A percentile compares a stretch with the other conserved stretches of the same genome.
Evolutionary conservation across 202 grass and related monocot genomes (phyloP).

Genomic region (Hordeum pubiflorum): DNA sequence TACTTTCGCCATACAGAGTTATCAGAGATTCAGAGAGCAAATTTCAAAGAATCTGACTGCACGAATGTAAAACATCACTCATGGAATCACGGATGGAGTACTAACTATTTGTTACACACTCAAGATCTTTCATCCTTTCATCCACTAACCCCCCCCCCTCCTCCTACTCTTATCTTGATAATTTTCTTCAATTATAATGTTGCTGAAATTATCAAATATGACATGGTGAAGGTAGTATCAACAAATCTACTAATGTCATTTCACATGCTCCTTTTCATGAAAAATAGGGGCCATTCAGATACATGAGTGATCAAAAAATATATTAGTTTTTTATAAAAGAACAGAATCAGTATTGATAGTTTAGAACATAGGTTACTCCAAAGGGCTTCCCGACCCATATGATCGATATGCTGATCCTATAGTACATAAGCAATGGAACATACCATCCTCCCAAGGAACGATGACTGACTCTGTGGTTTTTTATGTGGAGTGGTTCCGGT

Average conservation of each 20-base stretch:
- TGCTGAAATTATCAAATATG: background rate
- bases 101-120: constrained; percentile 4
- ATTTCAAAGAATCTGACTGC: background rate
- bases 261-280: background rate
- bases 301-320: background rate
- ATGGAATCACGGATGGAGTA: background rate
- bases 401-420: background rate
- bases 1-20: background rate
- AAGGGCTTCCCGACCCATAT: background rate
- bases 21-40: background rate
- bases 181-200: background rate
- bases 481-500: constrained; percentile 38
- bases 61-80: background rate
- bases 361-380: background rate
- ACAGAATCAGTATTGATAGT: background rate
- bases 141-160: background rate
- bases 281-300: background rate
- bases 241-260: background rate
- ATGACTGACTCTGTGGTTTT: constrained; percentile 49
- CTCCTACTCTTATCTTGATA: background rate
- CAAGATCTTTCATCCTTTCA: background rate
- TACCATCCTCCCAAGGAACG: constrained; percentile 79
- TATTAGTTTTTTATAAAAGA: background rate
- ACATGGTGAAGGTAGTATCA: background rate
- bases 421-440: constrained; percentile 12